A percentile compares a stretch with the other conserved stretches of the same genome.
These are phyloP conservation scores for Pigoraptor vietnamica DNA, from an alignment of 78 protist species.

Conservation along the genomic window DNA sequence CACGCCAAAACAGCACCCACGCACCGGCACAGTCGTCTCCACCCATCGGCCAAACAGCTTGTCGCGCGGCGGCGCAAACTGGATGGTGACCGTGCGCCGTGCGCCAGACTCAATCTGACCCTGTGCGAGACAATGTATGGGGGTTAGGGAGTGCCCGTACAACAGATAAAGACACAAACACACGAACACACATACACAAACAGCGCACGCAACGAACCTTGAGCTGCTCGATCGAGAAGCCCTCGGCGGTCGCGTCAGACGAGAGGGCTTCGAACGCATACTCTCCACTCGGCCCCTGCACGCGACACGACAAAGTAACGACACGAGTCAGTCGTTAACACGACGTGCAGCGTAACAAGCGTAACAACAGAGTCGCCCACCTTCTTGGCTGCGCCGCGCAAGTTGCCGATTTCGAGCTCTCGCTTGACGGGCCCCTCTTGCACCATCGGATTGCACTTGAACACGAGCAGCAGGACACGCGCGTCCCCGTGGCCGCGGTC, in stretches of 20 bases:
- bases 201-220: not conserved
- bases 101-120: not conserved
- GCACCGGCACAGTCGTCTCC: not conserved
- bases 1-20: too few species aligned
- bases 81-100: not conserved
- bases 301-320: too few species aligned
- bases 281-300: not conserved
- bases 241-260: not conserved
- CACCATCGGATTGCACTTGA: not conserved
- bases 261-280: not conserved
- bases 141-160: too few species aligned
- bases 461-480: not conserved
- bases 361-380: too few species aligned
- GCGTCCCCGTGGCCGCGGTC: too few species aligned
- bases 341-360: too few species aligned
- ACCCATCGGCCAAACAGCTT: not conserved
- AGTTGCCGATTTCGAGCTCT: not conserved
- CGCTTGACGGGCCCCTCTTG: not conserved
- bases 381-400: not conserved
- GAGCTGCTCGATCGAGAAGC: not conserved
- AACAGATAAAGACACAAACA: too few species aligned
- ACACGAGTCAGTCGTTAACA: too few species aligned
- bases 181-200: not conserved
- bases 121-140: not conserved
- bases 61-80: not conserved